Conservation (phyloP, 495 filamentous ascomycete species). For the Terfezia boudieri region DNA sequence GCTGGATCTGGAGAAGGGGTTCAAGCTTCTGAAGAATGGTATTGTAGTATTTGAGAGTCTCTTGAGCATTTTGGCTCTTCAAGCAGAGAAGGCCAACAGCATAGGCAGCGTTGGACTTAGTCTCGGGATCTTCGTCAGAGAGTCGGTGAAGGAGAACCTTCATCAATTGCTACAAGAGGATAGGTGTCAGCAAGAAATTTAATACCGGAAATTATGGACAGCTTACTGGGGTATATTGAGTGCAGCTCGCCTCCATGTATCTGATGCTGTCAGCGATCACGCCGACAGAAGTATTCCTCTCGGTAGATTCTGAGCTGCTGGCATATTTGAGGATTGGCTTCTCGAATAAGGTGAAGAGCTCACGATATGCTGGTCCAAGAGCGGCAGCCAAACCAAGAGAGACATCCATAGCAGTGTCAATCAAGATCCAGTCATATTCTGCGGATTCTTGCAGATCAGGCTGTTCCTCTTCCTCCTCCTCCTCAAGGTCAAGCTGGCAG, state of each 20-base stretch:
- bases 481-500: constrained; percentile 68
- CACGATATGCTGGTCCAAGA: constrained; percentile 55
- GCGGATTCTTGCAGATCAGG: constrained; percentile 57
- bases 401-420: constrained; percentile 83
- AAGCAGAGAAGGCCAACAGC: constrained; percentile 64
- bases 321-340: constrained; percentile 76
- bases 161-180: constrained; percentile 30
- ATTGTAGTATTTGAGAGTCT: constrained; percentile 48
- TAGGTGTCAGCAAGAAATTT: background rate
- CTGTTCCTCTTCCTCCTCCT: constrained; percentile 47
- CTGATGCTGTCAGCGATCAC: constrained; percentile 80
- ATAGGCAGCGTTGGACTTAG: constrained; percentile 84
- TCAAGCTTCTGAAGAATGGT: constrained; percentile 66
- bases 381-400: constrained; percentile 61
- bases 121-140: constrained; percentile 72
- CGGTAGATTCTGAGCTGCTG: constrained; percentile 56
- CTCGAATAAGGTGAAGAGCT: constrained; percentile 85
- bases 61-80: constrained; percentile 47
- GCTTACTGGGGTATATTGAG: constrained; percentile 40
- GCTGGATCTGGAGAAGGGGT: constrained; percentile 40
- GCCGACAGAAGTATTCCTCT: constrained; percentile 74
- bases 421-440: constrained; percentile 91
- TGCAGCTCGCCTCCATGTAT: constrained; percentile 56
- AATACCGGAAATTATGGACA: background rate
- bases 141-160: constrained; percentile 72